Evolutionary conservation across 108 stramenopile species (phyloP).

Genomic region (Skeletonema potamos): DNA sequence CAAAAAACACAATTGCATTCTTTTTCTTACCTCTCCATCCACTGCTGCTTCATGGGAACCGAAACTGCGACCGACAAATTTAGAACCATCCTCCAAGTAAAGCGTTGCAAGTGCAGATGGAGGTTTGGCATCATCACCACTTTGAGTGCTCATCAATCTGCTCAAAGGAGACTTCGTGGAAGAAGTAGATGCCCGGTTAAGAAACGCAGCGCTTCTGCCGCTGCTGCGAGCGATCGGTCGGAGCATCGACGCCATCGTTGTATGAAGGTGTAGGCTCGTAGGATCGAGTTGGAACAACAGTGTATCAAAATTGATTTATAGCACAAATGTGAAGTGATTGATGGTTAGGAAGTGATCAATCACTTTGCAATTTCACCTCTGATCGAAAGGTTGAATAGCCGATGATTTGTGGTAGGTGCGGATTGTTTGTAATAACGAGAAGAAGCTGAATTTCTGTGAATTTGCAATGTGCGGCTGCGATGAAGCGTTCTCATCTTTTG

Average conservation of each 20-base stretch:
- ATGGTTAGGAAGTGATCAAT: neutral
- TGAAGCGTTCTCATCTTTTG: no score
- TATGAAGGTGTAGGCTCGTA: neutral
- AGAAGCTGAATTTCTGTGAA: no score
- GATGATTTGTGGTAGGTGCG: no score
- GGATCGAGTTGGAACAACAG: neutral
- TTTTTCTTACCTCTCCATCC: conserved; percentile 78
- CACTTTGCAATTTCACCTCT: neutral
- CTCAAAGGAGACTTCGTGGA: neutral
- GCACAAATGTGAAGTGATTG: neutral
- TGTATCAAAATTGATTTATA: neutral
- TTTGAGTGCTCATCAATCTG: conserved; percentile 55
- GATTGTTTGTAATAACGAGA: no score
- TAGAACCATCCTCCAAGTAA: conserved; percentile 84
- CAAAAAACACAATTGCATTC: neutral
- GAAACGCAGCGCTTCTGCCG: conserved; percentile 11
- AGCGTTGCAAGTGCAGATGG: conserved; percentile 76
- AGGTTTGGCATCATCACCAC: conserved; percentile 64
- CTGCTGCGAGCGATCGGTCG: conserved; percentile 26
- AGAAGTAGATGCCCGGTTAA: neutral
- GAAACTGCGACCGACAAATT: conserved; percentile 68
- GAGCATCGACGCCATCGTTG: conserved; percentile 34
- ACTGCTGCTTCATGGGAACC: conserved; percentile 70
- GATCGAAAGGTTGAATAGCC: no score
- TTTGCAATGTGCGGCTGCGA: no score